Percentiles rank a stretch among this genome's conserved stretches.
Evolutionary conservation across 2,329 filamentous ascomycete species (phyloP).

Genomic region (Aspergillus novofumigatus): DNA sequence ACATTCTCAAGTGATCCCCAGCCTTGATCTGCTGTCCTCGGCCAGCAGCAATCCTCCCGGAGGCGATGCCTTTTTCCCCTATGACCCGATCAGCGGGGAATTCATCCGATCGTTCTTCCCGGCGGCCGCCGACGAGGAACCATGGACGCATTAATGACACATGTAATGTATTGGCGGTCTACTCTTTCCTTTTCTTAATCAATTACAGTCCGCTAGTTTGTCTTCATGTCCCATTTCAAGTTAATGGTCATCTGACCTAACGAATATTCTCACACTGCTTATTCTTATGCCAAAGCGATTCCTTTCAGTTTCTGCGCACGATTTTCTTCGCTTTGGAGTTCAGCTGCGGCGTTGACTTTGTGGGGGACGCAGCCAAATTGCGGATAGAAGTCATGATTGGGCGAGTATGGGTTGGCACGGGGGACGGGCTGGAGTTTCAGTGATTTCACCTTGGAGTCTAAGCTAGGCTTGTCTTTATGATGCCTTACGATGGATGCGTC

Average conservation of each 20-base stretch:
- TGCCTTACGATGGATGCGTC: neutral
- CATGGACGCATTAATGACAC: slow-evolving; percentile 17
- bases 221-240: neutral
- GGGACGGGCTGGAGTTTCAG: neutral
- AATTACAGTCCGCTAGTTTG: neutral
- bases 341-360: neutral
- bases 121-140: slow-evolving; percentile 19
- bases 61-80: slow-evolving; percentile 33
- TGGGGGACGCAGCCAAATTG: neutral
- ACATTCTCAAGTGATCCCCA: neutral
- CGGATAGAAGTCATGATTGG: neutral
- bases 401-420: neutral
- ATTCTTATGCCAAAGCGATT: neutral
- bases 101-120: slow-evolving; percentile 40
- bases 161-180: neutral
- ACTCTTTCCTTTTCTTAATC: neutral
- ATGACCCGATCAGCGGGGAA: slow-evolving; percentile 36
- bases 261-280: neutral
- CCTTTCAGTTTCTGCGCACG: neutral
- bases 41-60: slow-evolving; percentile 2
- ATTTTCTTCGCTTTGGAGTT: neutral
- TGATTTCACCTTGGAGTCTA: neutral
- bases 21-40: slow-evolving; percentile 10
- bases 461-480: neutral
- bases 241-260: neutral